A percentile compares a stretch with the other conserved stretches of the same genome.
These are phyloP conservation scores for Leccinum subtestaceum DNA, from an alignment of 768 basidiomycete genomes.

Conservation along the genomic window DNA sequence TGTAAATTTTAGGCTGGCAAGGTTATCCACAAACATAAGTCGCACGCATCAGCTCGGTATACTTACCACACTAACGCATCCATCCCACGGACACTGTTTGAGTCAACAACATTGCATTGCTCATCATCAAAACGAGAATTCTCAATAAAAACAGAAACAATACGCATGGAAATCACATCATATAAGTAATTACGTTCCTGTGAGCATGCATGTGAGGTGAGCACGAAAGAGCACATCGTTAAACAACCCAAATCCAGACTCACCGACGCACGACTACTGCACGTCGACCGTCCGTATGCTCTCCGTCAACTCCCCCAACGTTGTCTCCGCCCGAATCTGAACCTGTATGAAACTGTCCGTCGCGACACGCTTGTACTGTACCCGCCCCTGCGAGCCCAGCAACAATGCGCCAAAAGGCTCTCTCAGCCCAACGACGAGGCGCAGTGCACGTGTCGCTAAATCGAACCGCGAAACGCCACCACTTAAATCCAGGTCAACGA, in stretches of 20 bases:
- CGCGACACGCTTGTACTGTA: not conserved
- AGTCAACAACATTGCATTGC: too few relatives aligned
- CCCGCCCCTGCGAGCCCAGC: not conserved
- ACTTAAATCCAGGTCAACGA: not conserved
- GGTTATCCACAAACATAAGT: too few relatives aligned
- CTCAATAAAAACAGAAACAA: too few relatives aligned
- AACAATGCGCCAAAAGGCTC: not conserved
- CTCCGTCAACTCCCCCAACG: not conserved
- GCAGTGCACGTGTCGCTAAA: not conserved
- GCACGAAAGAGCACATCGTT: too few relatives aligned
- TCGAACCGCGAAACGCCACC: not conserved
- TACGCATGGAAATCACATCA: too few relatives aligned
- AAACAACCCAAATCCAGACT: not conserved
- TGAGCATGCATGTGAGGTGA: too few relatives aligned
- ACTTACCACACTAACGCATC: too few relatives aligned
- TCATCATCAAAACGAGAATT: too few relatives aligned
- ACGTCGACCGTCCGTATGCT: not conserved
- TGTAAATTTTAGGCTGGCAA: too few relatives aligned
- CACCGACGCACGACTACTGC: not conserved
- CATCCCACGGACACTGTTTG: too few relatives aligned
- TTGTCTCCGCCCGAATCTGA: not conserved
- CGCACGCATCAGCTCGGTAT: too few relatives aligned
- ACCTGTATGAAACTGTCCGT: not conserved
- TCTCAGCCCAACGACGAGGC: not conserved
- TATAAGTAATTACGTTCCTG: too few relatives aligned